phyloP scores from a whole-genome alignment of 2,329 filamentous ascomycete genomes.

The Arthrobotrys iridis region DNA sequence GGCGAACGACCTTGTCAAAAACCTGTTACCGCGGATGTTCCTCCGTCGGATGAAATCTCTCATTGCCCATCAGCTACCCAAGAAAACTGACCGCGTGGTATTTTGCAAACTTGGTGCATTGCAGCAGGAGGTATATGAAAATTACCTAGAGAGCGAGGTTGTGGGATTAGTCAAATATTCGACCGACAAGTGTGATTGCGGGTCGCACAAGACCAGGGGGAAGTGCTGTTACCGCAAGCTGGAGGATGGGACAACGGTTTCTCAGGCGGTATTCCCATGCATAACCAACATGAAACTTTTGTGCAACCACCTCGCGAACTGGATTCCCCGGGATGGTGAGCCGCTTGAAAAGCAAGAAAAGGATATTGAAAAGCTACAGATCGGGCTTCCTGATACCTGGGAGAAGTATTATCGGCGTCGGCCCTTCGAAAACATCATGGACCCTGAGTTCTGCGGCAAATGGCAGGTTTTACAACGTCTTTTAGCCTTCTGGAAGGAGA shows the following conservation, averaged over 20 bases:
- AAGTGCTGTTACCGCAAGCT: constrained; percentile 79
- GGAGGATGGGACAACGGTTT: constrained; percentile 74
- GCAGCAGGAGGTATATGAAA: constrained; percentile 84
- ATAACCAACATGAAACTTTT: constrained; percentile 86
- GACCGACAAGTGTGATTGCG: constrained; percentile 75
- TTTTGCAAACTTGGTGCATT: constrained; percentile 89
- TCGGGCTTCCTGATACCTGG: constrained; percentile 80
- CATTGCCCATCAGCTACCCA: constrained; percentile 90
- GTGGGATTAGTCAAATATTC: constrained; percentile 75
- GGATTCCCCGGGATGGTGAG: constrained; percentile 76
- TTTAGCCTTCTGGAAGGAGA: constrained; percentile 86
- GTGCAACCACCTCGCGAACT: constrained; percentile 88
- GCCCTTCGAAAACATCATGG: constrained; percentile 80
- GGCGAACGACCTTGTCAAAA: constrained; percentile 83
- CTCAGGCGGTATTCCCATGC: constrained; percentile 81
- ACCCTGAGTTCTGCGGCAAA: constrained; percentile 93
- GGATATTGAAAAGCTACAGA: constrained; percentile 77
- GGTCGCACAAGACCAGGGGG: constrained; percentile 75
- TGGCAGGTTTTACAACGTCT: constrained; percentile 89
- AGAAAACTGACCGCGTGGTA: constrained; percentile 92
- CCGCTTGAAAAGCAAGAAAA: constrained; percentile 77
- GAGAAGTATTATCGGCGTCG: constrained; percentile 77
- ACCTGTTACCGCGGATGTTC: constrained; percentile 89
- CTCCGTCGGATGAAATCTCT: constrained; percentile 90
- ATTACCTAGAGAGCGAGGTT: constrained; percentile 77